Percentiles rank a stretch among this genome's conserved stretches.
Evolutionary conservation across 192 early-diverging fungal genomes (phyloP).

Genomic region (Phlyctochytrium arcticum): DNA sequence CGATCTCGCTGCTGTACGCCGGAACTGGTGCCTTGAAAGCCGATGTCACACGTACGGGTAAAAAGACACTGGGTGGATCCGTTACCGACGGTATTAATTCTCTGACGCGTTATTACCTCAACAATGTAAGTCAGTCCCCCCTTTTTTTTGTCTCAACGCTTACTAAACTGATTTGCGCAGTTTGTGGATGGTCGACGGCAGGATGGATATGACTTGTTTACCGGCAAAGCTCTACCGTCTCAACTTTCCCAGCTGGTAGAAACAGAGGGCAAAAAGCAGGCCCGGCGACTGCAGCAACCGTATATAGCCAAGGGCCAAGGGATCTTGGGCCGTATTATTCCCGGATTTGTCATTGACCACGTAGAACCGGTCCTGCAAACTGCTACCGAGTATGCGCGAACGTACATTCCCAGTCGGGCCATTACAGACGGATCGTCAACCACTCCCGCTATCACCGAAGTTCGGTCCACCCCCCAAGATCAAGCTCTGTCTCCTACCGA

Average conservation of each 20-base stretch:
- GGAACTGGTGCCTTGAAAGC: constrained; percentile 52
- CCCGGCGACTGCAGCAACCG: constrained; percentile 30
- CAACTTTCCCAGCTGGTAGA: constrained; percentile 27
- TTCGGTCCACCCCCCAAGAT: background rate
- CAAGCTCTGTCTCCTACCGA: too few relatives aligned
- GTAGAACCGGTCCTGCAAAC: constrained; percentile 42
- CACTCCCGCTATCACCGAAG: background rate
- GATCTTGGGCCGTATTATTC: constrained; percentile 35
- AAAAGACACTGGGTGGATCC: constrained; percentile 34
- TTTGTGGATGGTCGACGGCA: constrained; percentile 45
- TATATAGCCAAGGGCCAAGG: constrained; percentile 29
- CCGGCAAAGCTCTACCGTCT: constrained; percentile 33
- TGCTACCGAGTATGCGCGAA: constrained; percentile 18
- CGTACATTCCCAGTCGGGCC: too few relatives aligned
- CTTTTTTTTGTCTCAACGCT: too few relatives aligned
- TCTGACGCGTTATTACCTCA: constrained; percentile 55
- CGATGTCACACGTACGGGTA: constrained; percentile 45
- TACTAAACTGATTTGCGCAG: background rate
- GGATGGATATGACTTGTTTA: constrained; percentile 49
- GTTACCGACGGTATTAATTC: constrained; percentile 49
- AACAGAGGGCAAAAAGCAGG: constrained; percentile 31
- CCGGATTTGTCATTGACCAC: constrained; percentile 30
- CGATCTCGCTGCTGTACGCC: constrained; percentile 50
- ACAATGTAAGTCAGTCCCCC: constrained; percentile 34
- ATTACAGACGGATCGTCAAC: background rate